Percentiles rank a stretch among this genome's conserved stretches.
These are phyloP conservation scores for Alloteropsis semialata DNA, from an alignment of 176 grass and related monocot species.

Conservation along the genomic window DNA sequence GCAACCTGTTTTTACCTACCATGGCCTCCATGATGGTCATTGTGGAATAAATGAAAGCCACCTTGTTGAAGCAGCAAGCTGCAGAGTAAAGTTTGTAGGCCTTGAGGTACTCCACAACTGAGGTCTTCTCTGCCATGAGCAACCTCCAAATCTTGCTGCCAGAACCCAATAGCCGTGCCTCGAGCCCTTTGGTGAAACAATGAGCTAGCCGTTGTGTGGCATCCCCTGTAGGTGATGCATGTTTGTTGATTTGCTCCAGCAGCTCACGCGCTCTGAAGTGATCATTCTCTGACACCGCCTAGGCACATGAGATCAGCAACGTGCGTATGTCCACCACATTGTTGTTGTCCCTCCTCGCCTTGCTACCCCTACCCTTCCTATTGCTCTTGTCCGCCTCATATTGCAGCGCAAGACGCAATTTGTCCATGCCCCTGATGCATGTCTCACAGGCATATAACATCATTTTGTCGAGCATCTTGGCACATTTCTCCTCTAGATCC, in stretches of 20 bases:
- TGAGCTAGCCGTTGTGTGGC: conserved; percentile 54
- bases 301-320: conserved; percentile 48
- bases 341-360: no score
- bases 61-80: conserved; percentile 26
- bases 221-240: conserved; percentile 46
- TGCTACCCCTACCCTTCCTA: background rate
- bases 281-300: conserved; percentile 47
- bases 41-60: no score
- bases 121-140: conserved; percentile 4
- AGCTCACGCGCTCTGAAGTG: conserved; percentile 30
- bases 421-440: background rate
- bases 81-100: conserved; percentile 36
- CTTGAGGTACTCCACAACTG: conserved; percentile 19
- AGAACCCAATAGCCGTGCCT: conserved; percentile 44
- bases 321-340: conserved; percentile 51
- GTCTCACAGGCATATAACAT: background rate
- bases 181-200: conserved; percentile 47
- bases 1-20: conserved; percentile 17
- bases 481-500: conserved; percentile 15
- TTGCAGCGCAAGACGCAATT: background rate
- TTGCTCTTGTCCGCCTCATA: background rate
- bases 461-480: conserved; percentile 52
- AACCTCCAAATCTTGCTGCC: conserved; percentile 36
- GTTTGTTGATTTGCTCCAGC: conserved; percentile 48
- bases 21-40: conserved; percentile 10